Evolutionary conservation across 2,329 filamentous ascomycete genomes (phyloP).

Genomic region (Ophiocordyceps unilateralis): DNA sequence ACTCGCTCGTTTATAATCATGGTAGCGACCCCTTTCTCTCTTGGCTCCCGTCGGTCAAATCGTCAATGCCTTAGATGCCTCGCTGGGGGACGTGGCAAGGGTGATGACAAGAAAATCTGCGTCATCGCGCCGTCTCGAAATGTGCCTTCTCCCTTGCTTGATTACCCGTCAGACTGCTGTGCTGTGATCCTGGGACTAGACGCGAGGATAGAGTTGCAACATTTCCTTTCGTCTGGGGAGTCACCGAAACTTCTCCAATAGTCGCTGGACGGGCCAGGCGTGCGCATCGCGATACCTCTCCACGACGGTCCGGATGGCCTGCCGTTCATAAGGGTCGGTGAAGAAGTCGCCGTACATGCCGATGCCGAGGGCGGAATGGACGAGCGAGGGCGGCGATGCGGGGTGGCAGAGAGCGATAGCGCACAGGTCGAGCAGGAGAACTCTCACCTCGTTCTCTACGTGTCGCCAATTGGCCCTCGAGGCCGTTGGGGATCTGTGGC

Average conservation of each 20-base stretch:
- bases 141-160: too few relatives aligned
- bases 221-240: background rate
- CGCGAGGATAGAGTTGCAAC: too few relatives aligned
- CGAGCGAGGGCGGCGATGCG: conserved; percentile 18
- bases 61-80: too few relatives aligned
- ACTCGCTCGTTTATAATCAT: too few relatives aligned
- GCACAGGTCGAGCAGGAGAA: conserved; percentile 20
- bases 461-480: conserved; percentile 15
- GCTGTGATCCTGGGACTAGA: background rate
- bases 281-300: conserved; percentile 26
- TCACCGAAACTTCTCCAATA: conserved; percentile 18
- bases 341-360: conserved; percentile 25
- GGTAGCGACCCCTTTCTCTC: too few relatives aligned
- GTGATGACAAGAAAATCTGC: too few relatives aligned
- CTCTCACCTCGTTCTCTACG: conserved; percentile 19
- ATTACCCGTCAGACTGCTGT: too few relatives aligned
- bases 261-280: conserved; percentile 20
- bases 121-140: too few relatives aligned
- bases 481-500: conserved; percentile 2
- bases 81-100: too few relatives aligned
- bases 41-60: too few relatives aligned
- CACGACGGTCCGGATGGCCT: conserved; percentile 19
- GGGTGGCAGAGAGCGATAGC: conserved; percentile 23
- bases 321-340: conserved; percentile 20
- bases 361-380: conserved; percentile 21